Conservation (phyloP, 768 basidiomycete genomes). For the Polyporus arcularius region DNA sequence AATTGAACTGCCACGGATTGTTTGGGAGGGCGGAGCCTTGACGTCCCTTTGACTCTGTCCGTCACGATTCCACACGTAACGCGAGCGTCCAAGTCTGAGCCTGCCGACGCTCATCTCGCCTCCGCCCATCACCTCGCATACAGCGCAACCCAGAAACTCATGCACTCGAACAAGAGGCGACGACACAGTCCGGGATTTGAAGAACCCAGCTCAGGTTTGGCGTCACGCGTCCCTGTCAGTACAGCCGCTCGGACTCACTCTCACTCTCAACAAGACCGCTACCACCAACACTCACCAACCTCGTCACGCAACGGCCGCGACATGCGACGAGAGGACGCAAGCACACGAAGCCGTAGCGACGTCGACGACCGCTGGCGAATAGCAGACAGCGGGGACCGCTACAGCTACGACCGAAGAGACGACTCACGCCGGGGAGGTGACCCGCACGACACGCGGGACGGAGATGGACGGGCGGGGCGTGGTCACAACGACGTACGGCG, state of each 20-base stretch:
- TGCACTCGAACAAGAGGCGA: conserved; percentile 14
- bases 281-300: conserved; percentile 38
- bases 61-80: conserved; percentile 30
- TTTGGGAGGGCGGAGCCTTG: conserved; percentile 24
- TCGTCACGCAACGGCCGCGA: conserved; percentile 43
- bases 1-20: conserved; percentile 11
- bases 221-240: conserved; percentile 16
- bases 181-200: conserved; percentile 14
- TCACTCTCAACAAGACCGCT: conserved; percentile 31
- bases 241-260: conserved; percentile 10
- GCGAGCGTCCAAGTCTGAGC: conserved; percentile 23
- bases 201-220: conserved; percentile 18
- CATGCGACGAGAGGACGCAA: conserved; percentile 50
- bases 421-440: conserved; percentile 13
- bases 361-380: conserved; percentile 53
- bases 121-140: conserved; percentile 22
- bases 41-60: conserved; percentile 25
- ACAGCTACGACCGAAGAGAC: conserved; percentile 15
- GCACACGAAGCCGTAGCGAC: conserved; percentile 50
- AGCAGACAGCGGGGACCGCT: conserved; percentile 35
- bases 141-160: not conserved
- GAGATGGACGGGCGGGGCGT: conserved; percentile 14
- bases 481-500: conserved; percentile 16
- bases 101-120: conserved; percentile 17
- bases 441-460: conserved; percentile 11